A percentile compares a stretch with the other conserved stretches of the same genome.
Evolutionary conservation across 495 filamentous ascomycete species (phyloP).

Genomic region (Penicillium simplicissimum): DNA sequence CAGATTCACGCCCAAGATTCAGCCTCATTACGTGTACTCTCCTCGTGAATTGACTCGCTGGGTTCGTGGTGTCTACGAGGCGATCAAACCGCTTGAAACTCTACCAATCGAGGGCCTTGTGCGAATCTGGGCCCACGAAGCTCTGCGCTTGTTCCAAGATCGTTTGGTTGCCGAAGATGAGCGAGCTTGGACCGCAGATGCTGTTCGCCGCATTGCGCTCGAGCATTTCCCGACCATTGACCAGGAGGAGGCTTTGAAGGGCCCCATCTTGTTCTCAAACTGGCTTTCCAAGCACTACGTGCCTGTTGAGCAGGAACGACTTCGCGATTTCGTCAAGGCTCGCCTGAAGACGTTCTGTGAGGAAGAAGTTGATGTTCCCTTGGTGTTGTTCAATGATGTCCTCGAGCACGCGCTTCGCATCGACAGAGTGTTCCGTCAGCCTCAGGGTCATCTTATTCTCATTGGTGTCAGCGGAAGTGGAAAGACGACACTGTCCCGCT

Average conservation of each 20-base stretch:
- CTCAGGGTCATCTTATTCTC: slow-evolving; percentile 95
- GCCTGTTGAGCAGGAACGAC: slow-evolving; percentile 88
- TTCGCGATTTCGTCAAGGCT: slow-evolving; percentile 96
- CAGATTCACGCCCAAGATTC: slow-evolving; percentile 91
- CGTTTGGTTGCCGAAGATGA: slow-evolving; percentile 92
- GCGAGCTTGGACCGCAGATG: slow-evolving; percentile 89
- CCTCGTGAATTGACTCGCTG: slow-evolving; percentile 96
- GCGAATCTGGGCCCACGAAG: slow-evolving; percentile 97
- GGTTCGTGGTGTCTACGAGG: slow-evolving; percentile 96
- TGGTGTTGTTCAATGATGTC: slow-evolving; percentile 97
- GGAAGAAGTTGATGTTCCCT: slow-evolving; percentile 96
- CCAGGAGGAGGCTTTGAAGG: slow-evolving; percentile 81
- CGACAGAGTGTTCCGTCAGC: slow-evolving; percentile 96
- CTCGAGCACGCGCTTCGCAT: slow-evolving; percentile 97
- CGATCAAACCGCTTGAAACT: slow-evolving; percentile 86
- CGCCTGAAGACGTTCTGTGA: slow-evolving; percentile 98
- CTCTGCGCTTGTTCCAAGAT: slow-evolving; percentile 93
- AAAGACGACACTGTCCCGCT: slow-evolving; percentile 96
- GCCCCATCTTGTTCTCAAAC: slow-evolving; percentile 96
- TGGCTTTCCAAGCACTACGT: slow-evolving; percentile 99
- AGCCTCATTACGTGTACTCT: slow-evolving; percentile 98
- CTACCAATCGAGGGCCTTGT: slow-evolving; percentile 89
- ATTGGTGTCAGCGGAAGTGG: slow-evolving; percentile 98
- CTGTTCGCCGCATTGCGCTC: slow-evolving; percentile 78
- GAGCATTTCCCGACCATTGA: slow-evolving; percentile 94